phyloP scores from a whole-genome alignment of 768 basidiomycete species.

The Obba rivulosa region DNA sequence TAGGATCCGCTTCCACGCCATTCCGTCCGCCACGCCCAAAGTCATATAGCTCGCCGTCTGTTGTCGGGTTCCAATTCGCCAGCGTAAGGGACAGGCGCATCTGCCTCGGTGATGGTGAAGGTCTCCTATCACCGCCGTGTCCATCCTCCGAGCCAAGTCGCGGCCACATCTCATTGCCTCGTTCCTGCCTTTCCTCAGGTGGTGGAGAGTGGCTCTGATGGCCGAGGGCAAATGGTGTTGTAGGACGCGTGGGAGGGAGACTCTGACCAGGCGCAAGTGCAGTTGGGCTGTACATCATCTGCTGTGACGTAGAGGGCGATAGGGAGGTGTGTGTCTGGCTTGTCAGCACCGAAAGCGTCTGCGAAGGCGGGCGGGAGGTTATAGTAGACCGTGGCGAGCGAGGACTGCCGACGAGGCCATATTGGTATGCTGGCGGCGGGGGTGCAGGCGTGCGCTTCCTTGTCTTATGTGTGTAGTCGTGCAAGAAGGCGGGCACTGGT shows the following conservation, averaged over 20 bases:
- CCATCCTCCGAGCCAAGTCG: slow-evolving; percentile 7
- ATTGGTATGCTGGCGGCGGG: slow-evolving; percentile 52
- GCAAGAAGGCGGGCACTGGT: slow-evolving; percentile 1
- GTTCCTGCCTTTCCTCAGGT: slow-evolving; percentile 1
- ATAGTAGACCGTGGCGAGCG: slow-evolving; percentile 7
- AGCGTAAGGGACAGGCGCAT: slow-evolving; percentile 21
- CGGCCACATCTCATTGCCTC: slow-evolving; percentile 12
- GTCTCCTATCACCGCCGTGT: background rate
- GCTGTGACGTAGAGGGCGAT: too few species aligned
- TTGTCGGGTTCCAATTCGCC: slow-evolving; percentile 19
- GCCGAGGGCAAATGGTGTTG: slow-evolving; percentile 8
- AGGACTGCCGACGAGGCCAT: slow-evolving; percentile 48
- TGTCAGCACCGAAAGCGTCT: slow-evolving; percentile 1
- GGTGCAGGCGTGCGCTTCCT: slow-evolving; percentile 2
- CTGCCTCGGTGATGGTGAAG: slow-evolving; percentile 5
- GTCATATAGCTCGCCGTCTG: slow-evolving; percentile 11
- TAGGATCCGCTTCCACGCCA: background rate
- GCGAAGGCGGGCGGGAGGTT: slow-evolving; percentile 8
- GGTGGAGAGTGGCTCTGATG: background rate
- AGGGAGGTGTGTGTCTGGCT: background rate
- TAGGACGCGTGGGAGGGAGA: slow-evolving; percentile 9
- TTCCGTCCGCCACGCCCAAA: background rate
- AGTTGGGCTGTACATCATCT: slow-evolving; percentile 1
- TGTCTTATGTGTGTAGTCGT: background rate
- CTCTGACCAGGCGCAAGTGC: slow-evolving; percentile 6